These are phyloP conservation scores for Tylopilus felleus DNA, from an alignment of 768 basidiomycete genomes.

Conservation along the genomic window DNA sequence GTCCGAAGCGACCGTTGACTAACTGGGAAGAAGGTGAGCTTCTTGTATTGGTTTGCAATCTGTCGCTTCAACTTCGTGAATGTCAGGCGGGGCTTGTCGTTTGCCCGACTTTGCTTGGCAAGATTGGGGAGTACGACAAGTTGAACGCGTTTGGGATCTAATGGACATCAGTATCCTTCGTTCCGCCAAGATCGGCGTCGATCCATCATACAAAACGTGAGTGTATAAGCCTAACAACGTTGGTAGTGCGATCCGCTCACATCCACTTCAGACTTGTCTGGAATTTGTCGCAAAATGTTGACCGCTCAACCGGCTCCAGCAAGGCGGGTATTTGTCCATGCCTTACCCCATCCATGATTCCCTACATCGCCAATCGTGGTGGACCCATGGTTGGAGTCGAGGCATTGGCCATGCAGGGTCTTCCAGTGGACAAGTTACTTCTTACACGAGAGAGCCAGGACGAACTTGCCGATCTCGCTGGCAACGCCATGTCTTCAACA, in stretches of 20 bases:
- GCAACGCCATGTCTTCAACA: constrained; percentile 97
- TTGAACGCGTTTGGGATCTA: constrained; percentile 92
- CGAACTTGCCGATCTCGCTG: constrained; percentile 89
- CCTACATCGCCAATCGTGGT: constrained; percentile 92
- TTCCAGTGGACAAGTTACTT: constrained; percentile 88
- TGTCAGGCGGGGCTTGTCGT: constrained; percentile 73
- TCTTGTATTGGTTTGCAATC: neutral
- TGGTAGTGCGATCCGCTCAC: neutral
- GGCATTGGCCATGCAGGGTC: constrained; percentile 90
- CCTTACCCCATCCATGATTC: constrained; percentile 95
- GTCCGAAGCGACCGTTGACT: constrained; percentile 81
- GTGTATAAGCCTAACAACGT: constrained; percentile 23
- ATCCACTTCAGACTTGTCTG: constrained; percentile 65
- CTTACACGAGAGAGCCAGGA: constrained; percentile 93
- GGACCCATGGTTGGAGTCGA: constrained; percentile 95
- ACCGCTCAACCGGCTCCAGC: constrained; percentile 79
- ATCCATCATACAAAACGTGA: constrained; percentile 87
- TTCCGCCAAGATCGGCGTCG: constrained; percentile 73
- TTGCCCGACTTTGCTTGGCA: constrained; percentile 89
- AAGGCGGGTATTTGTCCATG: constrained; percentile 87
- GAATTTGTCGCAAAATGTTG: constrained; percentile 97
- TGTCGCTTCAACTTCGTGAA: neutral
- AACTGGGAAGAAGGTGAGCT: constrained; percentile 85
- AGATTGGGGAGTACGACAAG: constrained; percentile 91
- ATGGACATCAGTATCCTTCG: constrained; percentile 90